Evolutionary conservation across 2,329 filamentous ascomycete genomes (phyloP).

Genomic region (Aureobasidium subglaciale): DNA sequence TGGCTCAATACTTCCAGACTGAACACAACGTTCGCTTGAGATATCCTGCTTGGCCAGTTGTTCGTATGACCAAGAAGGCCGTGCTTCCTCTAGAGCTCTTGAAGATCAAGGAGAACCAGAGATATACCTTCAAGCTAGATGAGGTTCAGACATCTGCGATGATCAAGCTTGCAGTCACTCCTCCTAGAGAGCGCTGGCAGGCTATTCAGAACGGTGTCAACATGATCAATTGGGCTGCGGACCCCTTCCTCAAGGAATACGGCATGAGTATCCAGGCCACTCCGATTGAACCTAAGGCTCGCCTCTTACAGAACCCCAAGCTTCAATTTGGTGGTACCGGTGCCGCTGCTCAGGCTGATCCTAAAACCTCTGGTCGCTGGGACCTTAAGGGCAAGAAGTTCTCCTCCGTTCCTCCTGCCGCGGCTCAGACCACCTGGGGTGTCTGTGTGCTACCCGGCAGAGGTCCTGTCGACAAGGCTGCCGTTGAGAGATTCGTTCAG

Average conservation of each 20-base stretch:
- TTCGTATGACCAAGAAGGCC: constrained; percentile 51
- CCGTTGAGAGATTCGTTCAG: constrained; percentile 48
- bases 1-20: constrained; percentile 51
- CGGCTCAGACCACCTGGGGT: constrained; percentile 65
- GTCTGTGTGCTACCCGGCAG: constrained; percentile 56
- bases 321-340: constrained; percentile 53
- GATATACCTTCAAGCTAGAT: constrained; percentile 52
- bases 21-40: constrained; percentile 44
- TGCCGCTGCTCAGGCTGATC: constrained; percentile 42
- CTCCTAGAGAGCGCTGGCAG: constrained; percentile 59
- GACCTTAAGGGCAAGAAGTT: constrained; percentile 80
- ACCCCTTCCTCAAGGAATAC: constrained; percentile 65
- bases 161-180: constrained; percentile 88
- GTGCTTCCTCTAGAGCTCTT: constrained; percentile 53
- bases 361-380: constrained; percentile 70
- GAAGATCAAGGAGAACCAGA: constrained; percentile 47
- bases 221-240: constrained; percentile 59
- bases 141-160: constrained; percentile 67
- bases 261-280: constrained; percentile 60
- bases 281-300: constrained; percentile 60
- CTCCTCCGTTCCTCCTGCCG: constrained; percentile 42
- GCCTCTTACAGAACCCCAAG: constrained; percentile 62
- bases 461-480: constrained; percentile 33
- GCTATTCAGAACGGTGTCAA: constrained; percentile 63
- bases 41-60: constrained; percentile 47